A percentile compares a stretch with the other conserved stretches of the same genome.
Conservation (phyloP, 495 filamentous ascomycete species). For the Diplogelasinospora grovesii region DNA sequence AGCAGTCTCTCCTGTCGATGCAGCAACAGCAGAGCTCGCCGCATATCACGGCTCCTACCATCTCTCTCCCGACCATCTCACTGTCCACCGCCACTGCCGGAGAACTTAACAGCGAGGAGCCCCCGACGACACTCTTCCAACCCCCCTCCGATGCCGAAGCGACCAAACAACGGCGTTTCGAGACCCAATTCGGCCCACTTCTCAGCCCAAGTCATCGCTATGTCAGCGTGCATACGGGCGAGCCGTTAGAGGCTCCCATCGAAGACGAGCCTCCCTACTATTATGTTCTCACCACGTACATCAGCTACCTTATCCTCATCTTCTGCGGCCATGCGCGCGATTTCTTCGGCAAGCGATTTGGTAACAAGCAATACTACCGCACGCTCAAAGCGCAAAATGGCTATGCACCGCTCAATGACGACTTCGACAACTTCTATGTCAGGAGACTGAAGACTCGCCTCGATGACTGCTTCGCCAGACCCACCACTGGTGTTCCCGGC, state of each 20-base stretch:
- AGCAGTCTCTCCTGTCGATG: slow-evolving; percentile 57
- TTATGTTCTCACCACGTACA: slow-evolving; percentile 92
- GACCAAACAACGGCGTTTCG: slow-evolving; percentile 62
- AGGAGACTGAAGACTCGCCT: slow-evolving; percentile 86
- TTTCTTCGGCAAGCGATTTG: slow-evolving; percentile 96
- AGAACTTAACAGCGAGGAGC: slow-evolving; percentile 60
- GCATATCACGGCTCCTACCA: slow-evolving; percentile 56
- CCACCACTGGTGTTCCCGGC: slow-evolving; percentile 87
- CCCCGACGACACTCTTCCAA: slow-evolving; percentile 78
- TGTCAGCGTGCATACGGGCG: slow-evolving; percentile 70
- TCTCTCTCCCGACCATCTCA: slow-evolving; percentile 86
- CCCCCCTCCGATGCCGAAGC: slow-evolving; percentile 85
- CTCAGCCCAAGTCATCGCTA: slow-evolving; percentile 74
- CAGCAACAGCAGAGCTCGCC: slow-evolving; percentile 48
- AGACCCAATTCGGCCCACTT: slow-evolving; percentile 90
- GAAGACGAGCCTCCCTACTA: slow-evolving; percentile 97
- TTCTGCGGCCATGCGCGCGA: slow-evolving; percentile 91
- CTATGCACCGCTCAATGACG: slow-evolving; percentile 93
- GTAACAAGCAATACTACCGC: slow-evolving; percentile 68
- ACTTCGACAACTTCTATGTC: slow-evolving; percentile 98
- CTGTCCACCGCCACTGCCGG: slow-evolving; percentile 82
- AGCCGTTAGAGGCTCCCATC: slow-evolving; percentile 70
- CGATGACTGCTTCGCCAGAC: slow-evolving; percentile 92
- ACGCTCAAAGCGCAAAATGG: slow-evolving; percentile 78
- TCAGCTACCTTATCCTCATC: slow-evolving; percentile 94